Evolutionary conservation across 208 protist genomes (phyloP).

Genomic region (Balamuthia mandrillaris): DNA sequence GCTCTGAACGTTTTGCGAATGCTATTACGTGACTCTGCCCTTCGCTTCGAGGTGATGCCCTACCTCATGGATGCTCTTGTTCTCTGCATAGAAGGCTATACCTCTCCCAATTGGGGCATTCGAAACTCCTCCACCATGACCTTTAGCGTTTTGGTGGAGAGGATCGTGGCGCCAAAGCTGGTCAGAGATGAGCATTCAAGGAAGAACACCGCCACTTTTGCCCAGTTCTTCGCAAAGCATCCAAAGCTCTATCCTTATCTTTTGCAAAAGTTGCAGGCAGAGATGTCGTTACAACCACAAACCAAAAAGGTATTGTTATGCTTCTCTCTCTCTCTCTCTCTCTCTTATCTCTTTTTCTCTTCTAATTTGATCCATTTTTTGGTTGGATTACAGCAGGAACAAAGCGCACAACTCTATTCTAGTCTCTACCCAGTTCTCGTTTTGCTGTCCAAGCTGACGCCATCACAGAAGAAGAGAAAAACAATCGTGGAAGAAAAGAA

Average conservation of each 20-base stretch:
- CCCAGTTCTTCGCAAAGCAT: neutral
- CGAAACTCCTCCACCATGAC: constrained; percentile 13
- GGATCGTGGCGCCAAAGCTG: neutral
- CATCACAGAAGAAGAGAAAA: neutral
- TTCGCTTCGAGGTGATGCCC: neutral
- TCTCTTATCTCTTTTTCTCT: neutral
- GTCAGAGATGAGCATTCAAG: neutral
- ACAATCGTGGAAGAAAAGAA: too few species aligned
- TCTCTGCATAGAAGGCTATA: neutral
- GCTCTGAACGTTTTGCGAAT: neutral
- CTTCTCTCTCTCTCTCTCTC: neutral
- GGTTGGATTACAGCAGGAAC: neutral
- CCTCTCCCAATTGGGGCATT: neutral
- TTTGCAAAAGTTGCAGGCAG: neutral
- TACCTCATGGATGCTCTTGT: constrained; percentile 10
- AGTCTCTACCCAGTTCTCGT: constrained; percentile 14
- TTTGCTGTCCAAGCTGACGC: neutral
- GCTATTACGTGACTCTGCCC: neutral
- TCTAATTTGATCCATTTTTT: neutral
- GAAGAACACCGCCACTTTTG: constrained; percentile 15
- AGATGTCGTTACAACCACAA: too few species aligned
- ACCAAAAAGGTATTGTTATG: too few species aligned
- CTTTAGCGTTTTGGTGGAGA: constrained; percentile 2
- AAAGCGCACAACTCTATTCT: neutral
- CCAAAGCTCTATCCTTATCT: neutral